Base-by-base conservation (phyloP, 805 yeast species). In the Sporopachydermia lactativora region DNA sequence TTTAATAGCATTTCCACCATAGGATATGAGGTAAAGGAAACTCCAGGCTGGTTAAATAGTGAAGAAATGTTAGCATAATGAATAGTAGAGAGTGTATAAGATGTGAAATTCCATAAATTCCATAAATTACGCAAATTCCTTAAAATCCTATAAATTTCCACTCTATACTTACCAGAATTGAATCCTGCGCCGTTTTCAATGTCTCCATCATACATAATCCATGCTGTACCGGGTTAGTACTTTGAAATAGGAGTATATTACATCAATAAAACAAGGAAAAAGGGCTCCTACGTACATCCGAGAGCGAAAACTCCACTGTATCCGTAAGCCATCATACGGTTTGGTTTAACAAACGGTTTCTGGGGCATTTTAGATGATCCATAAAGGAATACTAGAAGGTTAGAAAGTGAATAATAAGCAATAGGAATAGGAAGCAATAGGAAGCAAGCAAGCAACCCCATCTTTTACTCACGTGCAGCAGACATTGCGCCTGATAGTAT, bases 181-280 rank as follows among this genome's bases (percentile, higher is more conserved):
- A 24, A 24, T 8, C 31, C 31, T 24, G 31, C 31, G n/a, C 31
- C 31, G 31, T 24, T 24, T 24, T 24, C 31, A 24, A 24, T 24
- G 31, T 24, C 31, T 8, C 31, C 31, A n/a, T 24, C 31, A n/a
- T 8, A 24, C n/a, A 24, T 24, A 24, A 24, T 24, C 31, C 31
- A 24, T 8, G 31, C 31, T 24, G n/a, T 8, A 24, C 8, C 31
- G 31, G 31, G 31, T 24, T 24, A 24, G n/a, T 24, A 24, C 8
- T n/a, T n/a, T n/a, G n/a, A n/a, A n/a, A n/a, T n/a, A n/a, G n/a
- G n/a, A n/a, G n/a, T n/a, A n/a, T n/a, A n/a, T n/a, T n/a, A n/a
- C n/a, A n/a, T n/a, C n/a, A n/a, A n/a, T n/a, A n/a, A n/a, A n/a
- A n/a, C n/a, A n/a, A n/a, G n/a, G n/a, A n/a, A n/a, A n/a, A n/a